A percentile compares a stretch with the other conserved stretches of the same genome.
phyloP scores from a whole-genome alignment of 352 stramenopile species.

The Phytophthora cryptogea region DNA sequence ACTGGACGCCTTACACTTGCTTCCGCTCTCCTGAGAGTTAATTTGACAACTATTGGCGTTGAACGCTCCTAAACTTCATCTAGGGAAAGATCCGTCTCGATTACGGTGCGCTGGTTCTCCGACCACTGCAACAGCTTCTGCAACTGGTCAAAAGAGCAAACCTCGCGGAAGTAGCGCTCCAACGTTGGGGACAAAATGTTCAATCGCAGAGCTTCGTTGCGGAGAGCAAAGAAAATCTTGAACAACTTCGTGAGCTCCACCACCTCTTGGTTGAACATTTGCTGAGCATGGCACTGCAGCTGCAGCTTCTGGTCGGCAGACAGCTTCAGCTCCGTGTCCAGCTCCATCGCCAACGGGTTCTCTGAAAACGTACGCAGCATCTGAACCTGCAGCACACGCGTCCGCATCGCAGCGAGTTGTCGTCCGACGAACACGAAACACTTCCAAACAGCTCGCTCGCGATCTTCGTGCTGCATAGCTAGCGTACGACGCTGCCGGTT shows the following conservation, averaged over 20 bases:
- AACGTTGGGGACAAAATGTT: conserved; percentile 72
- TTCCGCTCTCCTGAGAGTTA: conserved; percentile 21
- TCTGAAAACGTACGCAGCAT: conserved; percentile 55
- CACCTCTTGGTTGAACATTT: conserved; percentile 69
- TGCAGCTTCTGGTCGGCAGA: conserved; percentile 60
- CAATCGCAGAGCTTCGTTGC: conserved; percentile 64
- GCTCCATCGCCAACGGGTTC: conserved; percentile 47
- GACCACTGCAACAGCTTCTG: conserved; percentile 77
- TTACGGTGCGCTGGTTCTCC: conserved; percentile 63
- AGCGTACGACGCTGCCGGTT: conserved; percentile 75
- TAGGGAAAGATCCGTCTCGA: conserved; percentile 50
- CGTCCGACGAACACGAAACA: conserved; percentile 63
- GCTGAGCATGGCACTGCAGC: conserved; percentile 63
- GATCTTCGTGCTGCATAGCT: conserved; percentile 47
- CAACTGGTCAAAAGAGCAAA: conserved; percentile 76
- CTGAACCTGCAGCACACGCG: conserved; percentile 66
- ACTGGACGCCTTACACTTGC: conserved; percentile 5
- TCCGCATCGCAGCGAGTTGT: conserved; percentile 58
- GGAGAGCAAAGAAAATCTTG: conserved; percentile 79
- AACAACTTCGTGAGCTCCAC: conserved; percentile 72
- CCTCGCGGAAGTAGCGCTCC: conserved; percentile 68
- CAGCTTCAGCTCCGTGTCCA: conserved; percentile 53
- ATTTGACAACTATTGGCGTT: conserved; percentile 26
- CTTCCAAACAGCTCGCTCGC: conserved; percentile 59
- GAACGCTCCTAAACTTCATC: conserved; percentile 31